Conservation (phyloP, 1,284 basidiomycete genomes). For the Trichosporon sp. region DNA sequence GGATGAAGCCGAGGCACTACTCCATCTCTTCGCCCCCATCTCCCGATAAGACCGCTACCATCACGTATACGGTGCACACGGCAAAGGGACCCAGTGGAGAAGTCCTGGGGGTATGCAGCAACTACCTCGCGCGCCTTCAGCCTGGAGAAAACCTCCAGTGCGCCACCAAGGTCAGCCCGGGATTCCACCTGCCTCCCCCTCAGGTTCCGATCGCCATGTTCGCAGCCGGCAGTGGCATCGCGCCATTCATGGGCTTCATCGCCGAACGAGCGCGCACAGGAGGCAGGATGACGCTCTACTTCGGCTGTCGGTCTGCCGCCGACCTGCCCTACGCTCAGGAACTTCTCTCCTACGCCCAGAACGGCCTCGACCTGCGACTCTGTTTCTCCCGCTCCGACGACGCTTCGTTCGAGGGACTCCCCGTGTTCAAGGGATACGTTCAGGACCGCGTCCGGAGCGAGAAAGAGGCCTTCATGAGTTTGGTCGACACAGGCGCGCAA, state of each 20-base stretch:
- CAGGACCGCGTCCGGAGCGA: constrained; percentile 60
- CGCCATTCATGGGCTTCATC: constrained; percentile 63
- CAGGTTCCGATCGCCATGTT: constrained; percentile 60
- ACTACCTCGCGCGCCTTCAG: constrained; percentile 58
- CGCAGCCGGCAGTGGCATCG: constrained; percentile 61
- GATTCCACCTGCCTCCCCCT: constrained; percentile 61
- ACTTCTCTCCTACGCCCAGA: constrained; percentile 59
- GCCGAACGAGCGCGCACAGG: constrained; percentile 60
- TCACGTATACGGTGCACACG: constrained; percentile 60
- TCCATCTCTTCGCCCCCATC: constrained; percentile 63
- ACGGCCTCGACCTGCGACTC: constrained; percentile 60
- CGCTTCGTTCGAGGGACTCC: constrained; percentile 44
- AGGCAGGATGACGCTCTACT: constrained; percentile 60
- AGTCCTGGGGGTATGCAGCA: constrained; percentile 62
- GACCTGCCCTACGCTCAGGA: constrained; percentile 61
- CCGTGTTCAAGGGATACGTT: constrained; percentile 53
- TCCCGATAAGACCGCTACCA: constrained; percentile 59
- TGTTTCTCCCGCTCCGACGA: constrained; percentile 59
- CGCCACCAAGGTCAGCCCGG: constrained; percentile 58
- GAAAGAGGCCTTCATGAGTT: constrained; percentile 51
- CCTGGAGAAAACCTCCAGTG: constrained; percentile 60
- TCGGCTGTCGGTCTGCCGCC: constrained; percentile 60
- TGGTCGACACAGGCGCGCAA: constrained; percentile 57
- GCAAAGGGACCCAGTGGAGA: constrained; percentile 50
- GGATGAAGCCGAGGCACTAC: constrained; percentile 61